Evolutionary conservation across 345 rosid genomes (phyloP).

Genomic region (Crucihimalaya himalaica): DNA sequence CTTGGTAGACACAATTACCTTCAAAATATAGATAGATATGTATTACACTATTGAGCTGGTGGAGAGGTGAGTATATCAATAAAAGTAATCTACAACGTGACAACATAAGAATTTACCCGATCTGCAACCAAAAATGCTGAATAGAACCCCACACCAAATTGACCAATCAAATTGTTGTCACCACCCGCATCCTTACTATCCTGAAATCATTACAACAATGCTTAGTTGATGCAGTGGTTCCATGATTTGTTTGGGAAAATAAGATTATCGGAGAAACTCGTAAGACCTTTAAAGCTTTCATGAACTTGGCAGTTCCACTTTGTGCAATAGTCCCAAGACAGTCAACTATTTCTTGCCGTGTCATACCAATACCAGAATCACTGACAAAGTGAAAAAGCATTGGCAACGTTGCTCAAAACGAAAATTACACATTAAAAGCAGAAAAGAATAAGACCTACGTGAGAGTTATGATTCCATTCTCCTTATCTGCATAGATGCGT

Average conservation of each 20-base stretch:
- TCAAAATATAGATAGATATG: background rate
- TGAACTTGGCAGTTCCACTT: conserved; percentile 97
- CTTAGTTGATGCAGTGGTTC: conserved; percentile 20
- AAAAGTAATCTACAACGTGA: background rate
- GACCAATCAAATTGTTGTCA: conserved; percentile 90
- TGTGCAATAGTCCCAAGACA: conserved; percentile 98
- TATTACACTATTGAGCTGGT: background rate
- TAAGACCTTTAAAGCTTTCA: conserved; percentile 83
- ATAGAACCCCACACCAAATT: conserved; percentile 98
- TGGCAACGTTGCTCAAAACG: background rate
- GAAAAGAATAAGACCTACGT: conserved; percentile 48
- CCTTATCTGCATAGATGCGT: conserved; percentile 83
- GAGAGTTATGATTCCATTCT: conserved; percentile 75
- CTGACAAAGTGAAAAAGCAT: conserved; percentile 45
- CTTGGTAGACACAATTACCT: conserved; percentile 89
- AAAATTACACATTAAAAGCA: background rate
- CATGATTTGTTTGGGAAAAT: background rate
- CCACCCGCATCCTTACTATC: conserved; percentile 84
- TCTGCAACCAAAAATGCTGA: conserved; percentile 93
- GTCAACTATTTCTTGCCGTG: conserved; percentile 84
- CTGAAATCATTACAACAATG: conserved; percentile 47
- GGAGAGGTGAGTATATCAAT: conserved; percentile 6
- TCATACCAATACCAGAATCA: conserved; percentile 97
- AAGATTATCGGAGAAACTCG: background rate
- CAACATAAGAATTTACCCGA: conserved; percentile 46